phyloP scores from a whole-genome alignment of 1,284 basidiomycete genomes.

The Trichosporon coremiiforme region DNA sequence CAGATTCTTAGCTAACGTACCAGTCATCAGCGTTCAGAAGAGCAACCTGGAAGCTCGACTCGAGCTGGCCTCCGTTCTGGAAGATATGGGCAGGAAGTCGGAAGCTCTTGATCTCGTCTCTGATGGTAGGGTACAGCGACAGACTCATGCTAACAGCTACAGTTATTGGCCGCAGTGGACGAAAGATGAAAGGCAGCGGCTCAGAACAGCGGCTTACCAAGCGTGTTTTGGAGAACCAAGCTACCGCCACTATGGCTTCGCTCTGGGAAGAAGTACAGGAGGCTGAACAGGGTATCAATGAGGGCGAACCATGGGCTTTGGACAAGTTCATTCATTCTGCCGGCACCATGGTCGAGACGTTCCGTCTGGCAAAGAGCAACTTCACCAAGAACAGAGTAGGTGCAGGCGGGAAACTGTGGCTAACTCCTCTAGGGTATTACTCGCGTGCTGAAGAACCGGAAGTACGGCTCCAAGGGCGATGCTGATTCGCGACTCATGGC shows the following conservation, averaged over 20 bases:
- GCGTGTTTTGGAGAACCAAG: conserved; percentile 46
- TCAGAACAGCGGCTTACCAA: conserved; percentile 41
- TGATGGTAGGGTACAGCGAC: conserved; percentile 63
- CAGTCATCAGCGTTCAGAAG: conserved; percentile 74
- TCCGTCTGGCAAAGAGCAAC: conserved; percentile 78
- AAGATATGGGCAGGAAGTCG: conserved; percentile 71
- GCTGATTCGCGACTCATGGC: conserved; percentile 41
- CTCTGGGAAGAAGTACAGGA: conserved; percentile 55
- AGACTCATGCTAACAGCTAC: neutral
- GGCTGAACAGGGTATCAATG: conserved; percentile 50
- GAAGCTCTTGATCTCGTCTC: conserved; percentile 84
- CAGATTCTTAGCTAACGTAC: conserved; percentile 18
- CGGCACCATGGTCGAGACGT: conserved; percentile 81
- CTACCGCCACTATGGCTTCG: conserved; percentile 48
- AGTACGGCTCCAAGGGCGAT: conserved; percentile 37
- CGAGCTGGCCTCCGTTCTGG: conserved; percentile 85
- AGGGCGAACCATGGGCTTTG: conserved; percentile 54
- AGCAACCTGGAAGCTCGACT: conserved; percentile 78
- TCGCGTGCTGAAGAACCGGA: conserved; percentile 39
- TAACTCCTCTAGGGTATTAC: conserved; percentile 42
- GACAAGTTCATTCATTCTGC: conserved; percentile 76
- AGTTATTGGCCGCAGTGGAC: conserved; percentile 35
- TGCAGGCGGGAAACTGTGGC: conserved; percentile 10
- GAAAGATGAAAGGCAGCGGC: conserved; percentile 24
- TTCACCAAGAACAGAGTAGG: conserved; percentile 75